Percentiles rank a stretch among this genome's conserved stretches.
Conservation (phyloP, 179 eudicot genomes). For the Spergularia azorica region DNA sequence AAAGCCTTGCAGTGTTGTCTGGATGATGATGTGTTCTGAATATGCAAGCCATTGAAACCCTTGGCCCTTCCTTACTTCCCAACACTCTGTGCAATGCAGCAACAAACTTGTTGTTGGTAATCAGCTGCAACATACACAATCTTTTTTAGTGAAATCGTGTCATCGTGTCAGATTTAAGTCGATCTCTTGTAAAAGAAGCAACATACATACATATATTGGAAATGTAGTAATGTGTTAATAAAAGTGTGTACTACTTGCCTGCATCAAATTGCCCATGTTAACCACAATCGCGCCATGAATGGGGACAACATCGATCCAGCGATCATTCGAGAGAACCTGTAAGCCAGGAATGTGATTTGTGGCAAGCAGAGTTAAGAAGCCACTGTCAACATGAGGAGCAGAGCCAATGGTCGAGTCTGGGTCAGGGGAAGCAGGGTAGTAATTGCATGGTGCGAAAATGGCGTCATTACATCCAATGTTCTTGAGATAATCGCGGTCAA, state of each 20-base stretch:
- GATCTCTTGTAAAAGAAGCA: too few species aligned
- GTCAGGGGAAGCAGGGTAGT: conserved; percentile 29
- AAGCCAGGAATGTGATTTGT: conserved; percentile 22
- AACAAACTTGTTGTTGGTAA: conserved; percentile 10
- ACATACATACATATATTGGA: too few species aligned
- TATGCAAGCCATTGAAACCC: conserved; percentile 25
- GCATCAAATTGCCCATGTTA: neutral
- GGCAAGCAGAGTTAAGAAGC: conserved; percentile 26
- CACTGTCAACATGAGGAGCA: conserved; percentile 23
- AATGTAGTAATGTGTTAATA: too few species aligned
- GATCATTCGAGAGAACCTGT: conserved; percentile 22
- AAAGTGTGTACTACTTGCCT: too few species aligned
- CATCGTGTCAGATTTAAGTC: too few species aligned
- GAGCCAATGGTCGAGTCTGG: conserved; percentile 23
- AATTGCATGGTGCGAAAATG: conserved; percentile 7
- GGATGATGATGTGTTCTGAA: conserved; percentile 17
- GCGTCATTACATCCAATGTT: too few species aligned
- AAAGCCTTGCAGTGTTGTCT: neutral
- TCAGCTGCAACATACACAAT: conserved; percentile 4
- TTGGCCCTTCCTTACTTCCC: conserved; percentile 15
- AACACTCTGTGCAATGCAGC: conserved; percentile 13
- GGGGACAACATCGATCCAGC: conserved; percentile 20
- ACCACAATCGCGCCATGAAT: neutral
- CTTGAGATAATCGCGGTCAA: too few species aligned
- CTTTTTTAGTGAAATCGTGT: too few species aligned